phyloP scores from a whole-genome alignment of 2,329 filamentous ascomycete species.

The Aspergillus floridensis region DNA sequence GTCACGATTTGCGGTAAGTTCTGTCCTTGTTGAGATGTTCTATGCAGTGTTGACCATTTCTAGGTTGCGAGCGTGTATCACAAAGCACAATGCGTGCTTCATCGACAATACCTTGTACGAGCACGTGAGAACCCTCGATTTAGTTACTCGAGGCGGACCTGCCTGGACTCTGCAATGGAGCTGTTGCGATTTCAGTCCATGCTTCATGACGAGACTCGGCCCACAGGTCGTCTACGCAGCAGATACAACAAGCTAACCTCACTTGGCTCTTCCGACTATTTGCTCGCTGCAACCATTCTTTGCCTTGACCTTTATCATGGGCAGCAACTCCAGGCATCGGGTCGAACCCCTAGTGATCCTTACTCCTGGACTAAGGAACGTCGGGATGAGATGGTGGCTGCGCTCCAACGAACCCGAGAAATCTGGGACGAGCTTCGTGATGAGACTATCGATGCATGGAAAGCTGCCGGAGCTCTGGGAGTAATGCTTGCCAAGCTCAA shows the following conservation, averaged over 20 bases:
- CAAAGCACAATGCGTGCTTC: conserved; percentile 84
- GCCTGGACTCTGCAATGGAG: conserved; percentile 81
- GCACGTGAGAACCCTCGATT: conserved; percentile 78
- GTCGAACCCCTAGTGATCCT: conserved; percentile 36
- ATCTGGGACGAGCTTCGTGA: conserved; percentile 81
- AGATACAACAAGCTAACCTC: conserved; percentile 78
- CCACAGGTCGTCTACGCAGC: conserved; percentile 67
- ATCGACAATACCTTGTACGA: conserved; percentile 79
- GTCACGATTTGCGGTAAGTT: conserved; percentile 67
- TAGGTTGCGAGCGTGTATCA: conserved; percentile 76
- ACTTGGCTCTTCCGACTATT: conserved; percentile 78
- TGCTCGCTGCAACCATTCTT: conserved; percentile 81
- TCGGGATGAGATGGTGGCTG: conserved; percentile 70
- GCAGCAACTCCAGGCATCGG: conserved; percentile 33
- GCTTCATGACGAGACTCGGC: conserved; percentile 70
- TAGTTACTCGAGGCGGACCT: conserved; percentile 75
- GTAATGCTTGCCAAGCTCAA: conserved; percentile 80
- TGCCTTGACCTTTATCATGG: conserved; percentile 74
- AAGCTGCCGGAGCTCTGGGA: conserved; percentile 75
- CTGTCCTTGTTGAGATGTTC: background rate
- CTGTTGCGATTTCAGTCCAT: conserved; percentile 75
- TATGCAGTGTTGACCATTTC: conserved; percentile 11
- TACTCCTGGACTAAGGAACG: conserved; percentile 49
- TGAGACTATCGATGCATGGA: conserved; percentile 83
- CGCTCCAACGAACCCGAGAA: conserved; percentile 67